Evolutionary conservation across 1,139 yeast genomes (phyloP).

Genomic region (Yamadazyma triangularis): DNA sequence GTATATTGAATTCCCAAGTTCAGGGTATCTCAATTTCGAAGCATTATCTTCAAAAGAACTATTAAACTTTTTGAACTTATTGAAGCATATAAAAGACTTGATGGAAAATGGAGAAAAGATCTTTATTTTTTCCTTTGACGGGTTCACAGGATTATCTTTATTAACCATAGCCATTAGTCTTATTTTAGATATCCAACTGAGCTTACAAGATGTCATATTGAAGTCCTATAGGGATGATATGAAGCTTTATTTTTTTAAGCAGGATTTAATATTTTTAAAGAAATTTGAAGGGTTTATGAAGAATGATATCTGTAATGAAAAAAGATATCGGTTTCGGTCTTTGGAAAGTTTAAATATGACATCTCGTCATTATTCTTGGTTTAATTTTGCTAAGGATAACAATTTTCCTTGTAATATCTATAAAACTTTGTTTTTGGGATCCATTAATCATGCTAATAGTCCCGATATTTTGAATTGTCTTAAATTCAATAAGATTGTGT

Average conservation of each 20-base stretch:
- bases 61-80: conserved; percentile 26
- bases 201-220: conserved; percentile 20
- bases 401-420: conserved; percentile 35
- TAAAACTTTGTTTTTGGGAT: conserved; percentile 30
- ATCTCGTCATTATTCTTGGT: conserved; percentile 27
- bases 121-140: conserved; percentile 35
- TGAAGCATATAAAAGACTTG: conserved; percentile 25
- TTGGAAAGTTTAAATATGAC: conserved; percentile 7
- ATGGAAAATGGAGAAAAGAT: conserved; percentile 19
- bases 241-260: conserved; percentile 29
- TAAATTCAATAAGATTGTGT: conserved; percentile 23
- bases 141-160: conserved; percentile 37
- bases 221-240: conserved; percentile 13
- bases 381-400: conserved; percentile 25
- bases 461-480: conserved; percentile 22
- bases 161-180: conserved; percentile 23
- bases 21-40: conserved; percentile 22
- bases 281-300: conserved; percentile 28
- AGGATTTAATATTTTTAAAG: conserved; percentile 29
- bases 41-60: conserved; percentile 22
- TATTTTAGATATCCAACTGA: conserved; percentile 15
- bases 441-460: conserved; percentile 34
- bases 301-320: conserved; percentile 5
- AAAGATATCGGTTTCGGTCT: conserved; percentile 2
- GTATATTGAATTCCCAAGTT: conserved; percentile 32